These are phyloP conservation scores for Metschnikowia lachancei DNA, from an alignment of 805 yeast genomes.

Conservation along the genomic window DNA sequence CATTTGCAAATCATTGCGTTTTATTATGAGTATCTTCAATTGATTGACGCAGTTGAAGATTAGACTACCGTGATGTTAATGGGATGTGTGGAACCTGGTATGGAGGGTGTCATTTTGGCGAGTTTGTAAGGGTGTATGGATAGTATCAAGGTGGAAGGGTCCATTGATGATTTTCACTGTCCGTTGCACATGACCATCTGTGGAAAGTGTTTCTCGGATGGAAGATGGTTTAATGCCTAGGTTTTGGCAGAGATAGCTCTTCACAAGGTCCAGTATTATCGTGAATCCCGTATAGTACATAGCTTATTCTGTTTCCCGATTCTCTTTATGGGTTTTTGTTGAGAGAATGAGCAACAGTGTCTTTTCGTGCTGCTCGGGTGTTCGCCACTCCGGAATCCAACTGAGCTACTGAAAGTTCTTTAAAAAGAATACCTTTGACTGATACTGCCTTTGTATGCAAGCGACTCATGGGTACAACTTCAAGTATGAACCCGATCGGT, in stretches of 20 bases:
- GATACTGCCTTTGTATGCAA: no score
- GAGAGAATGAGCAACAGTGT: no score
- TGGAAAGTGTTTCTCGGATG: neutral
- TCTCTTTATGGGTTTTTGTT: neutral
- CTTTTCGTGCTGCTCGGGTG: neutral
- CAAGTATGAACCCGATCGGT: no score
- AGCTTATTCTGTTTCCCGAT: neutral
- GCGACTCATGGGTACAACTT: no score
- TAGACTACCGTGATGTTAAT: neutral
- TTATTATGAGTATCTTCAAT: constrained; percentile 32
- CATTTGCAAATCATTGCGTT: constrained; percentile 61
- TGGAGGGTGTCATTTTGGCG: no score
- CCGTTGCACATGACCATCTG: constrained; percentile 6
- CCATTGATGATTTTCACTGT: no score
- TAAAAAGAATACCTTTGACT: no score
- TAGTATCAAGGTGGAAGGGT: no score
- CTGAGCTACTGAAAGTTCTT: no score
- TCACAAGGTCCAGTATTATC: constrained; percentile 7
- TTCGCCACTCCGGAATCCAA: neutral
- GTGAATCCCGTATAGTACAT: neutral
- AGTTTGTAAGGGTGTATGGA: no score
- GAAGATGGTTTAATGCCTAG: neutral
- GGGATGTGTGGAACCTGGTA: no score
- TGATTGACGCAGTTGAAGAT: constrained; percentile 4
- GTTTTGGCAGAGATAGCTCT: constrained; percentile 3